These are phyloP conservation scores for Starmerella apis DNA, from an alignment of 805 yeast genomes.

Conservation along the genomic window DNA sequence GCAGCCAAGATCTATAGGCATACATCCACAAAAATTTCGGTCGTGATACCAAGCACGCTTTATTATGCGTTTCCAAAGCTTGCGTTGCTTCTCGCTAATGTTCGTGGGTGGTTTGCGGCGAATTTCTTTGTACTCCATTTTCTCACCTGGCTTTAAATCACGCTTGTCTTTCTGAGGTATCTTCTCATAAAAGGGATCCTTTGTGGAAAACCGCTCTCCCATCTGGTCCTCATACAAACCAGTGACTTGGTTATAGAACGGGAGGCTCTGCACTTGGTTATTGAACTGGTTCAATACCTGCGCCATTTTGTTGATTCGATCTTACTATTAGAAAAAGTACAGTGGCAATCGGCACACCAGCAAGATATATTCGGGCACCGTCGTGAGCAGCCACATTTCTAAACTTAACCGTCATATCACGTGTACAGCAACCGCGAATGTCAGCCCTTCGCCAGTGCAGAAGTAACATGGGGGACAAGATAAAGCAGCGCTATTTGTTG, in stretches of 20 bases:
- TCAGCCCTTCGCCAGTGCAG: no score
- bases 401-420: not conserved
- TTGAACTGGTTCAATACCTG: constrained; percentile 16
- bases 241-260: constrained; percentile 48
- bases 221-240: constrained; percentile 58
- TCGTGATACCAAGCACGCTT: constrained; percentile 81
- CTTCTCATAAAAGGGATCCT: constrained; percentile 32
- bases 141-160: constrained; percentile 25
- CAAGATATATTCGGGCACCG: not conserved
- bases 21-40: constrained; percentile 44
- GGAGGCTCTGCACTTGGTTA: constrained; percentile 37
- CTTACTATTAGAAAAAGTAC: not conserved
- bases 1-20: constrained; percentile 55
- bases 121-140: constrained; percentile 40
- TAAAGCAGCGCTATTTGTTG: no score
- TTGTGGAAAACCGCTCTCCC: constrained; percentile 51
- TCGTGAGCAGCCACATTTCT: not conserved
- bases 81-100: constrained; percentile 48
- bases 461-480: no score
- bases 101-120: constrained; percentile 41
- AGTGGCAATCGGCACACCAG: not conserved
- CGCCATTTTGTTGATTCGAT: not conserved
- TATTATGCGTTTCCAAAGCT: constrained; percentile 64
- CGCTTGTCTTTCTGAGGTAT: constrained; percentile 36
- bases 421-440: not conserved